Evolutionary conservation across 164 flowering plant genomes (phyloP), one percentile per base, ranked within the genome.

Genomic region (Amborella trichopoda): DNA sequence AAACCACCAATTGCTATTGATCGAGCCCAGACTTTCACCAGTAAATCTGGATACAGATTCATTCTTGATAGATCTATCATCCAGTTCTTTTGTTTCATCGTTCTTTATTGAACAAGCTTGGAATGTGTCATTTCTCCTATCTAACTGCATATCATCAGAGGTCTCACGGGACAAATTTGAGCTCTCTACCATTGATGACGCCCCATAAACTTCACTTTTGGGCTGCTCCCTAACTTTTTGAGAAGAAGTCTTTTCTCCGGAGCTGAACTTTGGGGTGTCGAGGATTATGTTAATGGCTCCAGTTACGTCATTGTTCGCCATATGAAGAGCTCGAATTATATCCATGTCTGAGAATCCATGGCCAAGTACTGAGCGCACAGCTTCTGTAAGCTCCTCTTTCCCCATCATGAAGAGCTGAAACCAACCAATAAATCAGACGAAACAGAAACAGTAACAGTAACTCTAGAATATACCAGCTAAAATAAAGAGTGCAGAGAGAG

Each of bases 281-380:
- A 84, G 69, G 23, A 91, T 77, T 3, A 91, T 82, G 67, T 91
- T 91, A 28, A 91, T 80, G 11, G 99, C 95, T n/a, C 86, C 95
- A 11, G 90, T 80, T 28, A 64, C 64, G 26, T 91, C 88, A 58
- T 70, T 71, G 13, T 87, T 87, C n/a, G 88, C 79, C 90, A 87
- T 53, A 66, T 91, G 95, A 28, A 91, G 79, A 5, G 96, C 95
- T 23, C 99, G 81, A 53, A 80, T 74, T 37, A 91, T 70, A 63
- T 93, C 96, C 96, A 88, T 93, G 22, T 84, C 78, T 11, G 96
- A 64, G 60, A 64, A 81, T 0, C 74, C 89, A 2, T 47, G 20
- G 18, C 96, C 96, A 26, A 93, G 77, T 18, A 93, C 52, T 1
- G 96, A 66, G 39, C 84, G 71, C 36, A 93, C 81, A 3, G 81